Conservation (phyloP, 371 early-diverging fungal genomes). For the Actinomortierella wolfii region DNA sequence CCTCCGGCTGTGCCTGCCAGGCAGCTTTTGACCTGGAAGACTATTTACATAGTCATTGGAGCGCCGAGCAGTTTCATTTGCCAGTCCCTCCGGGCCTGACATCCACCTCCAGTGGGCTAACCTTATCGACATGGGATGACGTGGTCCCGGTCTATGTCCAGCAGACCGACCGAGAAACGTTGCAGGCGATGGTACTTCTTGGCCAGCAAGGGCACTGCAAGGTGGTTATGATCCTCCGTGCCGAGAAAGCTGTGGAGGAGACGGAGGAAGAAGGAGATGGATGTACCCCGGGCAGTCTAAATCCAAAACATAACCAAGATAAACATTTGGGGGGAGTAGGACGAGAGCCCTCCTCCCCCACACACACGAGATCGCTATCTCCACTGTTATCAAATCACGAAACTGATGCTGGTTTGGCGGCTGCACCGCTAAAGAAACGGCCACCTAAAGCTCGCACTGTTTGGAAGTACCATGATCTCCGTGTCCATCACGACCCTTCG, state of each 20-base stretch:
- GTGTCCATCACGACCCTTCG: not conserved
- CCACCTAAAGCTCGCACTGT: too few relatives aligned
- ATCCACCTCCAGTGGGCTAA: too few relatives aligned
- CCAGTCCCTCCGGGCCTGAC: slow-evolving; percentile 12
- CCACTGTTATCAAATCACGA: too few relatives aligned
- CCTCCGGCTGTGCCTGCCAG: not conserved
- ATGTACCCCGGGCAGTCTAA: too few relatives aligned
- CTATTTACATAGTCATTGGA: slow-evolving; percentile 25
- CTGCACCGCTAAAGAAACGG: too few relatives aligned
- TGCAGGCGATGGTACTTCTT: slow-evolving; percentile 30
- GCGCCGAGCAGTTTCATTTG: slow-evolving; percentile 31
- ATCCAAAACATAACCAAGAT: too few relatives aligned
- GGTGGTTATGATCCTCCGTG: slow-evolving; percentile 6
- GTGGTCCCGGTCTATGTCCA: slow-evolving; percentile 10
- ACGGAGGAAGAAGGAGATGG: slow-evolving; percentile 1
- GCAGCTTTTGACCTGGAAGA: slow-evolving; percentile 8
- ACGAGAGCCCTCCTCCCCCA: too few relatives aligned
- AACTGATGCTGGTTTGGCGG: too few relatives aligned
- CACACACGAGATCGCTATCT: too few relatives aligned
- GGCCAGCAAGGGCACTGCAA: slow-evolving; percentile 13
- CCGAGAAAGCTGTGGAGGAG: slow-evolving; percentile 12
- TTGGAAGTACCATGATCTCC: slow-evolving; percentile 35
- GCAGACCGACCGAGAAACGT: slow-evolving; percentile 21
- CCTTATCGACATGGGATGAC: too few relatives aligned
- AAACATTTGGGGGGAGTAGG: too few relatives aligned